Evolutionary conservation across 2,329 filamentous ascomycete genomes (phyloP), one percentile per base, ranked within the genome.

Genomic region (Aspergillus tanneri): DNA sequence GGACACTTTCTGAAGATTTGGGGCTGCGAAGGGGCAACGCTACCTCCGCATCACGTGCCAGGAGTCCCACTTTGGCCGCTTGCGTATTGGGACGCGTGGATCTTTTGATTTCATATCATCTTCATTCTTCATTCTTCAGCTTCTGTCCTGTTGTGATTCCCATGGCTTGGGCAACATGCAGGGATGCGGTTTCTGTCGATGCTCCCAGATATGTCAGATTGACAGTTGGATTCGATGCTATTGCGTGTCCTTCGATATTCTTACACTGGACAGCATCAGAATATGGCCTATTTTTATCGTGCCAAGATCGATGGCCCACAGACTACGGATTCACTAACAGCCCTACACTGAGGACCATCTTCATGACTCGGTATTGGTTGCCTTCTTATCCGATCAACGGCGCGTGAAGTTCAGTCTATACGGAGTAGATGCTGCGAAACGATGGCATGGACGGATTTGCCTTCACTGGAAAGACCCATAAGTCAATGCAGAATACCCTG

Each of bases 21-120:
- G 19, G 45, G 54, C 54, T 45, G 49, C 54, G 54, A 56, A 56
- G 54, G 54, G 54, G 54, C 41, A 50, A 48, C 30, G 28, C 37
- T 24, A 34, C 45, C 41, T 44, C 41, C 39, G 16, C 40, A 42
- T 56, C 54, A 56, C 54, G 54, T 56, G 54, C 12, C 9, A 18
- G 10, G 38, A 14, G 30, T 14, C 12, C 28, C 11, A 9, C 16
- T 11, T 12, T 18, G 25, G 34, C 50, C 50, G 53, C 41, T 56
- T 54, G 49, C 53, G 30, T 47, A 34, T 46, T 19, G n/a, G n/a
- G n/a, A n/a, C n/a, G n/a, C n/a, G 28, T 32, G 9, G 10, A 12
- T 8, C 21, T 32, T 16, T 18, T 24, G 21, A n/a, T 39, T 21
- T 22, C 8, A n/a, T 24, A 11, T 19, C 18, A 16, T 16, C 22